phyloP scores from a whole-genome alignment of 1,139 yeast species.

The Kurtzmaniella quercitrusa region DNA sequence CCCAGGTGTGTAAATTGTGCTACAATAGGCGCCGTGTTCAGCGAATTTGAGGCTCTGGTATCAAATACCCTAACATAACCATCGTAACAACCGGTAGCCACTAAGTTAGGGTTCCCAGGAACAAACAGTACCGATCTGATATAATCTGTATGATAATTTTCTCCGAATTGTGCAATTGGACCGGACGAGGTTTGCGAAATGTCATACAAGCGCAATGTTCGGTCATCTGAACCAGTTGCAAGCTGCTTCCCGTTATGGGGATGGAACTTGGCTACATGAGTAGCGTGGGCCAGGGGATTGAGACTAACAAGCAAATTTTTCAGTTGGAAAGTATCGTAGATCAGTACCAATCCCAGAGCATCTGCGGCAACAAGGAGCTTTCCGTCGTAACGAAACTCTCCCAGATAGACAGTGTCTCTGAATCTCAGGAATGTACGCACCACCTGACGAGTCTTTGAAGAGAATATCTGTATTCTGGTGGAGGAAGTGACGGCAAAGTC shows the following conservation, averaged over 20 bases:
- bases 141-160: conserved; percentile 74
- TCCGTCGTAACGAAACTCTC: conserved; percentile 81
- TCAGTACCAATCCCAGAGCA: conserved; percentile 81
- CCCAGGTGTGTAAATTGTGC: conserved; percentile 40
- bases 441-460: conserved; percentile 90
- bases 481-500: conserved; percentile 94
- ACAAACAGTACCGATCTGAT: conserved; percentile 79
- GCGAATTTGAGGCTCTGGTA: conserved; percentile 60
- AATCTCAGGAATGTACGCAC: conserved; percentile 85
- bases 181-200: conserved; percentile 66
- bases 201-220: conserved; percentile 83
- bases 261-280: conserved; percentile 92
- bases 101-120: conserved; percentile 66
- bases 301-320: conserved; percentile 76
- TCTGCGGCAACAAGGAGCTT: conserved; percentile 82
- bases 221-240: conserved; percentile 88
- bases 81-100: conserved; percentile 94
- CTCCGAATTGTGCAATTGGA: conserved; percentile 65
- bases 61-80: conserved; percentile 85
- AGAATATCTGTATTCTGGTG: conserved; percentile 86
- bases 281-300: conserved; percentile 79
- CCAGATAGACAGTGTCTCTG: conserved; percentile 85
- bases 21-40: conserved; percentile 25
- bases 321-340: conserved; percentile 77
- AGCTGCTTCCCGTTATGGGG: conserved; percentile 68